phyloP scores from a whole-genome alignment of 2,329 filamentous ascomycete species.

The Nemania serpens region DNA sequence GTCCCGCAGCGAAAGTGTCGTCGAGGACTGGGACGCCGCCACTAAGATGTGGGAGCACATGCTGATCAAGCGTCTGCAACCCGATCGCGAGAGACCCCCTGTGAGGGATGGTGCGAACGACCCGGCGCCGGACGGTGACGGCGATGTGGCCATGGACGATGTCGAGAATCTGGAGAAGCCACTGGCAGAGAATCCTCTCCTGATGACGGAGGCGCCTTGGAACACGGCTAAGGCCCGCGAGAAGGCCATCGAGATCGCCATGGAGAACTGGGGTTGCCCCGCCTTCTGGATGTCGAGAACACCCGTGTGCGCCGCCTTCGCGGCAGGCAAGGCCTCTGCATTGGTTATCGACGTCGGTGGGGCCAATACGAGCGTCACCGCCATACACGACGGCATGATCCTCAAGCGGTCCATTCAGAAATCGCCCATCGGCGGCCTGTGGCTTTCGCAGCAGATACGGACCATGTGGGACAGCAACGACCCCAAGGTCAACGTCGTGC shows the following conservation, averaged over 20 bases:
- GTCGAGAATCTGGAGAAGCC: constrained; percentile 73
- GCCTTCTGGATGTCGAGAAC: constrained; percentile 93
- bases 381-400: constrained; percentile 92
- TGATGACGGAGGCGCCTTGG: constrained; percentile 95
- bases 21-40: constrained; percentile 95
- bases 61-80: constrained; percentile 85
- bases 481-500: constrained; percentile 73
- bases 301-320: constrained; percentile 88
- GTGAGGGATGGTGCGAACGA: constrained; percentile 81
- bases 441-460: constrained; percentile 86
- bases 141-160: constrained; percentile 63
- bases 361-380: constrained; percentile 46
- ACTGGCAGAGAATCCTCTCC: constrained; percentile 83
- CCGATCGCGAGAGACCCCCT: constrained; percentile 70
- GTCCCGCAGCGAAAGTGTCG: constrained; percentile 76
- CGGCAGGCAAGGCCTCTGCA: constrained; percentile 89
- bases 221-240: constrained; percentile 86
- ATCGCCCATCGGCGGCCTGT: constrained; percentile 85
- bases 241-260: constrained; percentile 92
- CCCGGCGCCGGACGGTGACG: constrained; percentile 66
- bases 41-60: constrained; percentile 90
- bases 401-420: constrained; percentile 87
- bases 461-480: constrained; percentile 74
- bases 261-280: constrained; percentile 95
- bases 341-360: constrained; percentile 62